Base-by-base conservation (phyloP, 1,139 yeast species). In the Martiniozyma asiatica region DNA sequence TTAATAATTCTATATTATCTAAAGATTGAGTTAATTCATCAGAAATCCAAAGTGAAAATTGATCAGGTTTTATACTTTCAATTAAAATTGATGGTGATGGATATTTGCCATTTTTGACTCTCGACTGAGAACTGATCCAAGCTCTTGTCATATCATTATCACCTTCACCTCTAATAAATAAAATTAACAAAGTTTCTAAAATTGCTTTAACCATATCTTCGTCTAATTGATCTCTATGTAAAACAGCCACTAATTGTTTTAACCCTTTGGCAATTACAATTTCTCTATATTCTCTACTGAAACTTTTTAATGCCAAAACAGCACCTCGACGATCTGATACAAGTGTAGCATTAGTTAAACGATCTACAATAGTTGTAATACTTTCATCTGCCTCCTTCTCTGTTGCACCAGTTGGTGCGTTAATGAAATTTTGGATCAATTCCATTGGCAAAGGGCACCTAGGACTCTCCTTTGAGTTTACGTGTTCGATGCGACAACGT, bases 321-420 rank as follows among this genome's bases (percentile, higher is more conserved):
- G 98, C 97, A 1, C 96, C 89, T 33, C 94, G 61, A 40, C 97
- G 64, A 54, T 92, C 98, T 24, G 82, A 74, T 2, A 92, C 63
- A 42, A 81, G 56, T 1, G 80, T 78, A 5, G 97, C 76, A 56
- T 89, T 87, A 33, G 76, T 74, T 32, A 89, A 68, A 30, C 97
- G 63, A 48, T 92, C 94, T 46, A 95, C 82, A 33, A 89, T 61
- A 5, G 92, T 82, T 6, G 89, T 75, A 36, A 92, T 87, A 11
- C 95, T 82, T 46, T 82, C 94, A 42, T 78, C 85, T 8, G 81
- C 95, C 32, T 50, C 54, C 30, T 49, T 24, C 66, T 61, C 54
- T 56, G 78, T 41, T 14, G 52, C 52, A 35, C 41, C 38, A 15
- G 40, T 41, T 1, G 40, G 44, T 4, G 54, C 43, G 39, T 44